A percentile compares a stretch with the other conserved stretches of the same genome.
These are phyloP conservation scores for Diaporthe citri DNA, from an alignment of 2,329 filamentous ascomycete species.

Conservation along the genomic window DNA sequence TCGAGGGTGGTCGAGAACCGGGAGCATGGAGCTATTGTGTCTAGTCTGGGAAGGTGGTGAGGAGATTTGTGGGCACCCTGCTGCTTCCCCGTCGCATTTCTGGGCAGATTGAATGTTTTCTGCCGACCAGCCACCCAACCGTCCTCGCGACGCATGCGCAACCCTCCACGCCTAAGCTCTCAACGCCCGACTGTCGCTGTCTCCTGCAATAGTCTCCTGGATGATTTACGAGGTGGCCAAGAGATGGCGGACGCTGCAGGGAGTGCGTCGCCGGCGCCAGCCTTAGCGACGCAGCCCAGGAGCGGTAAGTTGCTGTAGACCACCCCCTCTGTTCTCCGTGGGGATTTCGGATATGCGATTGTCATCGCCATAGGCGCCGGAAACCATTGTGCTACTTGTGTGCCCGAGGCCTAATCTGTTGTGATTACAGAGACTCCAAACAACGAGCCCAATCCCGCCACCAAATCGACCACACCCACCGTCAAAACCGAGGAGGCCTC, in stretches of 20 bases:
- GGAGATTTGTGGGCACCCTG: slow-evolving; percentile 26
- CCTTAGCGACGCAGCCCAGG: slow-evolving; percentile 39
- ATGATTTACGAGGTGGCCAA: slow-evolving; percentile 35
- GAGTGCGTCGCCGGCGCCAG: slow-evolving; percentile 41
- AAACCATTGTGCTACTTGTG: not conserved
- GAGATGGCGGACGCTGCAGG: slow-evolving; percentile 41
- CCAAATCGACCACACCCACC: not conserved
- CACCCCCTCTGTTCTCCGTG: not conserved
- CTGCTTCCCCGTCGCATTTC: slow-evolving; percentile 28
- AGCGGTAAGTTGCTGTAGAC: slow-evolving; percentile 35
- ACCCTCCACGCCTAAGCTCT: not conserved
- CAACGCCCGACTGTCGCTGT: not conserved
- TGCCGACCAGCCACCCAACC: slow-evolving; percentile 31
- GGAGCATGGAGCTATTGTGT: not conserved
- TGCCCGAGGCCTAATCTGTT: slow-evolving; percentile 1
- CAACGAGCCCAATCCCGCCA: slow-evolving; percentile 11
- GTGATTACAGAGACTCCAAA: slow-evolving; percentile 26
- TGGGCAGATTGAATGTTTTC: slow-evolving; percentile 35
- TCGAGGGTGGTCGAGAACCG: not conserved
- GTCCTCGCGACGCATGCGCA: slow-evolving; percentile 32
- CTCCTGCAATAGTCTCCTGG: slow-evolving; percentile 23
- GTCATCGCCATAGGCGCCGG: not conserved
- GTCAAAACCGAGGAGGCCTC: slow-evolving; percentile 24
- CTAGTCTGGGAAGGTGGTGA: slow-evolving; percentile 35
- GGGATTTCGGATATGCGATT: slow-evolving; percentile 13